A percentile compares a stretch with the other conserved stretches of the same genome.
Conservation (phyloP, 495 filamentous ascomycete genomes). For the Staphylotrichum tortipilum region DNA sequence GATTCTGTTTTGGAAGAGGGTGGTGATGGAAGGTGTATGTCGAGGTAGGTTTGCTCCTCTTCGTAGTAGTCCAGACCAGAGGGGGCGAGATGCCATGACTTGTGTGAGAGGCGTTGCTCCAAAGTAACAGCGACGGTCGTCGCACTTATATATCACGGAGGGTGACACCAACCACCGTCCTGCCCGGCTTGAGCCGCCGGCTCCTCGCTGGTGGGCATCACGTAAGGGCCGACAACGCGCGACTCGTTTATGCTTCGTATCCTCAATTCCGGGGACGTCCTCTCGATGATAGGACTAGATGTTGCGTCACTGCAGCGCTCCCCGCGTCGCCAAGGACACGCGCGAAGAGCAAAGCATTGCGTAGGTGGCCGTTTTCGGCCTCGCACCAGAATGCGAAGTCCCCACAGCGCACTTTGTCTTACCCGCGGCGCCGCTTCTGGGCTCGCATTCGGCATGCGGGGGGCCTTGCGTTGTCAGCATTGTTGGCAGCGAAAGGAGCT, state of each 20-base stretch:
- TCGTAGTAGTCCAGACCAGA: not conserved
- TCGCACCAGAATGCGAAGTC: not conserved
- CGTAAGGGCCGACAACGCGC: not conserved
- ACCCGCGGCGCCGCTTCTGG: too few relatives aligned
- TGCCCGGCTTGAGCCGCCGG: not conserved
- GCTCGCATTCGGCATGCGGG: too few relatives aligned
- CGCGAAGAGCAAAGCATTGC: not conserved
- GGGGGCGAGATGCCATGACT: not conserved
- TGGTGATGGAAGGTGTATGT: not conserved
- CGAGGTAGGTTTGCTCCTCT: not conserved
- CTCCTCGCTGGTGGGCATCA: not conserved
- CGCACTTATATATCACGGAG: not conserved
- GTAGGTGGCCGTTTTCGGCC: not conserved
- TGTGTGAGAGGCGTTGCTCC: not conserved
- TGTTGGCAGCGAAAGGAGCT: too few relatives aligned
- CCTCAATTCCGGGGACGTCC: not conserved
- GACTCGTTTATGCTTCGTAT: slow-evolving; percentile 1
- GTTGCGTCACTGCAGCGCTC: not conserved
- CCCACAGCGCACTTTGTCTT: too few relatives aligned
- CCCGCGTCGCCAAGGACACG: slow-evolving; percentile 1
- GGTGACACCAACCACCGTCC: not conserved
- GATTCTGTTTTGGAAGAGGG: not conserved
- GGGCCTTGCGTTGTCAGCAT: too few relatives aligned
- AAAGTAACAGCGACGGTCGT: too few relatives aligned
- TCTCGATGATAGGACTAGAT: not conserved